These are phyloP conservation scores for Rhizopogon roseolus DNA, from an alignment of 768 basidiomycete genomes.

Conservation along the genomic window DNA sequence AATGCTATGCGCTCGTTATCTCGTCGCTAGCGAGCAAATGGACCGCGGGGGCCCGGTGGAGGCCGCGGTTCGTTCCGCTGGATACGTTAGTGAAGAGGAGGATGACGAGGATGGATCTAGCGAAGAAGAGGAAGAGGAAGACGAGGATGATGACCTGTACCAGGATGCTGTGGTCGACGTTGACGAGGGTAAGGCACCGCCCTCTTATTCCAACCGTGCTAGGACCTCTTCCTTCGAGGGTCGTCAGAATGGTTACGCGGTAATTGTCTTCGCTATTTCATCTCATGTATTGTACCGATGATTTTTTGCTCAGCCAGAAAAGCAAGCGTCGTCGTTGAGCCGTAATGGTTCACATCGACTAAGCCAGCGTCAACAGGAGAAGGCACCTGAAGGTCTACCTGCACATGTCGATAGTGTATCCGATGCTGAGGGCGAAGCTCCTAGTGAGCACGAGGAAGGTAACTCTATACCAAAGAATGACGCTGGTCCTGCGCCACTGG, in stretches of 20 bases:
- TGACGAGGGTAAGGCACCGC: conserved; percentile 50
- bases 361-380: conserved; percentile 65
- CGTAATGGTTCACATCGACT: conserved; percentile 32
- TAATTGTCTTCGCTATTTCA: conserved; percentile 30
- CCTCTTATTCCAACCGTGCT: conserved; percentile 53
- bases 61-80: conserved; percentile 84
- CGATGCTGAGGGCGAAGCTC: conserved; percentile 7
- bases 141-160: conserved; percentile 44
- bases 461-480: conserved; percentile 7
- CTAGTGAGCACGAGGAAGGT: conserved; percentile 5
- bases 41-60: conserved; percentile 90
- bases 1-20: conserved; percentile 89
- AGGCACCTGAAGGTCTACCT: conserved; percentile 58
- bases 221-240: conserved; percentile 37
- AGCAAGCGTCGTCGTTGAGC: conserved; percentile 24
- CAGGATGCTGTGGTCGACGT: conserved; percentile 31
- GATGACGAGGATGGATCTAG: conserved; percentile 62
- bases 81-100: conserved; percentile 83
- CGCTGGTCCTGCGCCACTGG: conserved; percentile 28
- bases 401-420: conserved; percentile 23
- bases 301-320: conserved; percentile 36
- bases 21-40: conserved; percentile 91
- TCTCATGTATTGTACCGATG: conserved; percentile 5
- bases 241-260: conserved; percentile 56
- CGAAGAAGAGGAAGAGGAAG: conserved; percentile 36